Evolutionary conservation across 495 filamentous ascomycete genomes (phyloP).

Genomic region (Cairneyella variabilis): DNA sequence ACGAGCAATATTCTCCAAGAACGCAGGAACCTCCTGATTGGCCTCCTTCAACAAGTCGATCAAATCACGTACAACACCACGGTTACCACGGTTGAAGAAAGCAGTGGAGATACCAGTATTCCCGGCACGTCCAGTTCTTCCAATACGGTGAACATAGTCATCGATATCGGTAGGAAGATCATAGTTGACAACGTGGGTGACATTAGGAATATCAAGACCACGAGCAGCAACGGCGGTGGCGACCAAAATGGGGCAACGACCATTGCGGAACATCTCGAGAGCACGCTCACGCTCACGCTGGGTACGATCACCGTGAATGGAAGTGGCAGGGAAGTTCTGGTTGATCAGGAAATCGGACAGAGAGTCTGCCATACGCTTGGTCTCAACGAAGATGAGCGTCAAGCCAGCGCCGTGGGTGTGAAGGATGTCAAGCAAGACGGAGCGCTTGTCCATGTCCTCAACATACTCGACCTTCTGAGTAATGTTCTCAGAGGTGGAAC

Average conservation of each 20-base stretch:
- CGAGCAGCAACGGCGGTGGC: constrained; percentile 96
- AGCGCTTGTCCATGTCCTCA: constrained; percentile 95
- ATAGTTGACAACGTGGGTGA: constrained; percentile 98
- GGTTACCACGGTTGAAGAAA: constrained; percentile 99
- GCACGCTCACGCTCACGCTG: constrained; percentile 98
- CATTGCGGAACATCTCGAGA: constrained; percentile 94
- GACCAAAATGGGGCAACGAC: constrained; percentile 90
- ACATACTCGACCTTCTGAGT: constrained; percentile 99
- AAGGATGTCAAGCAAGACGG: constrained; percentile 92
- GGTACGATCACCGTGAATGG: constrained; percentile 96
- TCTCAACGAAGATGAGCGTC: constrained; percentile 97
- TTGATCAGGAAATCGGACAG: constrained; percentile 97
- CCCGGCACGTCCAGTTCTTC: constrained; percentile 98
- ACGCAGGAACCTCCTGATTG: constrained; percentile 90
- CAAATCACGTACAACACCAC: constrained; percentile 91
- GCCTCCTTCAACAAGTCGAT: constrained; percentile 96
- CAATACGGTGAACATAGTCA: constrained; percentile 98
- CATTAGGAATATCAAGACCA: constrained; percentile 92
- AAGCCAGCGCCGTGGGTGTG: constrained; percentile 91
- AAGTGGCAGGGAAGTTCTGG: constrained; percentile 96
- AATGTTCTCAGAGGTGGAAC: constrained; percentile 99
- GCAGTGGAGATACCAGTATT: constrained; percentile 98
- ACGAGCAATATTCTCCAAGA: constrained; percentile 94
- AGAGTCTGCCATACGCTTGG: constrained; percentile 98
- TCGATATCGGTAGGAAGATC: constrained; percentile 98